Evolutionary conservation across 106 monocot species (phyloP), one percentile per base, ranked within the genome.

Genomic region (Ottelia alismoides): DNA sequence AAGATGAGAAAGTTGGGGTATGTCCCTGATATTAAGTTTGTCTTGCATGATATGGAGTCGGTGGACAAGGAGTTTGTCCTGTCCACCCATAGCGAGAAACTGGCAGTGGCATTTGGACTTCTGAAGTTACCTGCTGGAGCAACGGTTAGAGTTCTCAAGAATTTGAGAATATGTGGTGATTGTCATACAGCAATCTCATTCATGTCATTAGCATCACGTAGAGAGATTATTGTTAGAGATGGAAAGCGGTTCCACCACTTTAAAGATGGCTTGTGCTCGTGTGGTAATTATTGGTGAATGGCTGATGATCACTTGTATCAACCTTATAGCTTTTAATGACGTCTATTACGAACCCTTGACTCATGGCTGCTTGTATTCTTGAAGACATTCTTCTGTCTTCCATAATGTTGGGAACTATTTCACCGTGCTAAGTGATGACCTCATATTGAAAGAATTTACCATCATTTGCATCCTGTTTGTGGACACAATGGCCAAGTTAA

Each of bases 1-100:
- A 69, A 52, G 53, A 69, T 69, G 69, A 69, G 69, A 40, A 69
- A 69, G 54, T 22, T 61, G 28, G 69, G 69, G 0, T 69, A 69
- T 28, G 43, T 61, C 10, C 58, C 69, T 9, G 69, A 69, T 45
- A 61, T 45, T 2, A 58, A 61, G 24, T 55, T 69, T 35, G 69
- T 61, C 20, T 59, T 69, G 45, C 69, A 61, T 44, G 69, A 69
- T 30, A 22, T 69, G 28, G 69, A 69, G 29, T 20, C 27, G 5
- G 30, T 52, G 28, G 22, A 69, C 10, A 69, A 61, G 54, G 69
- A 69, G 30, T 31, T 25, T 52, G 61, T 31, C 6, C 52, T 69
- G 23, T 59, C 46, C 23, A 55, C 58, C n/a, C 60, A 69, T 53
- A 69, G 69, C 25, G 69, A 69, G 43, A 69, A 59, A 28, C 61